Evolutionary conservation across 2,329 filamentous ascomycete genomes (phyloP).

Genomic region (Metarhizium album): DNA sequence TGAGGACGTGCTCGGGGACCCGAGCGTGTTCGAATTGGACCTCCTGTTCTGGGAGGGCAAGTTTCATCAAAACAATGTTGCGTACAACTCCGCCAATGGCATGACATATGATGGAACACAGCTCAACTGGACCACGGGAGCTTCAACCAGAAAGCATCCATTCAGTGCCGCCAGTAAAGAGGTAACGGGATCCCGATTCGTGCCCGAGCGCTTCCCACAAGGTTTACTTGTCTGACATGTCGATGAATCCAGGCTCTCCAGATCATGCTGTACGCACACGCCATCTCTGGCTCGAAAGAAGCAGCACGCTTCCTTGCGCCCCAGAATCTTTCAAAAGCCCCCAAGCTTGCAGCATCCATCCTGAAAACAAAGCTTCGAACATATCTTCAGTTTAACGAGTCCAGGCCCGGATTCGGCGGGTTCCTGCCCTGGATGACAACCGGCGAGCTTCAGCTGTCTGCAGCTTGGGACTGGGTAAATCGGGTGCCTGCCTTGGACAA

Average conservation of each 20-base stretch:
- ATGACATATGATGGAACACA: constrained; percentile 31
- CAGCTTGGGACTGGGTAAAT: constrained; percentile 26
- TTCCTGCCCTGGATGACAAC: constrained; percentile 29
- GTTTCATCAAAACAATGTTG: constrained; percentile 29
- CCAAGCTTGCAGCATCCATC: constrained; percentile 23
- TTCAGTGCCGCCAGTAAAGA: constrained; percentile 30
- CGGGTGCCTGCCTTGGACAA: constrained; percentile 29
- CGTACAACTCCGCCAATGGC: constrained; percentile 29
- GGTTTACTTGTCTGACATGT: not conserved
- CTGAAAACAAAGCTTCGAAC: constrained; percentile 27
- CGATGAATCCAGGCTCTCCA: constrained; percentile 22
- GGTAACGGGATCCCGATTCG: constrained; percentile 7
- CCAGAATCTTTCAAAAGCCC: constrained; percentile 18
- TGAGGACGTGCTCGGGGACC: constrained; percentile 16
- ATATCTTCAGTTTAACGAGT: constrained; percentile 29
- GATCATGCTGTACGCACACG: constrained; percentile 32
- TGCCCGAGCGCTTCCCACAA: not conserved
- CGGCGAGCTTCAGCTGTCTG: constrained; percentile 18
- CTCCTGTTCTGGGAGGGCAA: constrained; percentile 33
- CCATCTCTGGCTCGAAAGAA: constrained; percentile 24
- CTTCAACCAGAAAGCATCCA: constrained; percentile 22
- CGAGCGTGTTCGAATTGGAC: constrained; percentile 23
- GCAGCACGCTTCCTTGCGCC: constrained; percentile 30
- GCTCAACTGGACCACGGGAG: constrained; percentile 26
- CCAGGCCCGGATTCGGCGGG: constrained; percentile 29